Evolutionary conservation across 495 filamentous ascomycete genomes (phyloP), one percentile per base, ranked within the genome.

Genomic region (Clavariopsis aquatica): DNA sequence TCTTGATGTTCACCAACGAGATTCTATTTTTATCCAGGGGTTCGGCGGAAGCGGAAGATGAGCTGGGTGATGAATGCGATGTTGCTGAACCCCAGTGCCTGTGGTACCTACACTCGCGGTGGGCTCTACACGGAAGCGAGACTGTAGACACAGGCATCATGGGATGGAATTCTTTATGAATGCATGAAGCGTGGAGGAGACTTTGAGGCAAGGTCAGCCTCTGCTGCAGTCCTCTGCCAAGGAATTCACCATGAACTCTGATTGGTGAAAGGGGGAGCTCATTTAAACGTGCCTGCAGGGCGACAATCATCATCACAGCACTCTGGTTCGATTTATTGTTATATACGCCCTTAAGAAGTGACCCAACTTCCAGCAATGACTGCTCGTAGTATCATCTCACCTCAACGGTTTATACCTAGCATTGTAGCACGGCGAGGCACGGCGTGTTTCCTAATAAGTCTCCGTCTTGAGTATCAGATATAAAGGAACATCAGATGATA

Each of bases 51-150:
- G n/a, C 36, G 34, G 19, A 20, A 22, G 20, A 23, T 5, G 31
- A 34, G 31, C 31, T 34, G 31, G 12, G 38, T 9, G 47, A 43
- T n/a, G 22, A n/a, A 27, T 28, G 31, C 22, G 47, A 15, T 29
- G 23, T 26, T 22, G 57, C n/a, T 53, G 8, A 22, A 7, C 5
- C 27, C 43, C 52, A 57, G 28, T 64, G 52, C 38, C 36, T 57
- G 52, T 64, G 61, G 28, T 57, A 64, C 22, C 52, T 41, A 57
- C 61, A 64, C 4, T 34, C 23, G 27, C 46, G 28, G 29, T 64
- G 61, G 2, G 27, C 23, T 17, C 43, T 1, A 43, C 61, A 64
- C 9, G 61, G 61, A 20, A 57, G 61, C 19, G 9, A 23, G n/a
- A 64, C 52, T 15, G 43, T 38, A 8, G 34, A 23, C 28, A 34